Percentiles rank a stretch among this genome's conserved stretches.
Evolutionary conservation across 129 eudicot genomes (phyloP).

Genomic region (Pittosporum tobira): DNA sequence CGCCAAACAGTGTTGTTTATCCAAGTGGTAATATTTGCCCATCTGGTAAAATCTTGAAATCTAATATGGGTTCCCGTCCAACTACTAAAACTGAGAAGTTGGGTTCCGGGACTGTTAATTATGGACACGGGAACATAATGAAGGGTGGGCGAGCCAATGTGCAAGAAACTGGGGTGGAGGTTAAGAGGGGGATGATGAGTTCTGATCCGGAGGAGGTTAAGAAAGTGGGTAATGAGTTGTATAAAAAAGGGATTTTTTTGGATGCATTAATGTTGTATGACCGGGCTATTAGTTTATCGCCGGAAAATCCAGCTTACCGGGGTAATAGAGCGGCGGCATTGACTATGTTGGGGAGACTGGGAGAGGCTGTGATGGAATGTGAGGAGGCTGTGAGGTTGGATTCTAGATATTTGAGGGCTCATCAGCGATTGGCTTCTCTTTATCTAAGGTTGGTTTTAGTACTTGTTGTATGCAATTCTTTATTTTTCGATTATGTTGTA

Average conservation of each 20-base stretch:
- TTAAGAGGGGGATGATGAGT: slow-evolving; percentile 22
- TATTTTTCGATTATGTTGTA: neutral
- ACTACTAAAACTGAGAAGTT: slow-evolving; percentile 33
- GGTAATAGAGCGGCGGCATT: slow-evolving; percentile 51
- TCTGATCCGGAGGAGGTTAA: slow-evolving; percentile 46
- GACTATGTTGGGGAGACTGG: slow-evolving; percentile 52
- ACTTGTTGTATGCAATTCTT: neutral
- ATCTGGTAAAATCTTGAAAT: slow-evolving; percentile 41
- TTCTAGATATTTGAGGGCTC: slow-evolving; percentile 45
- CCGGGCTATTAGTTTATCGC: slow-evolving; percentile 34
- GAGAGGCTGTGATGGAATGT: slow-evolving; percentile 51
- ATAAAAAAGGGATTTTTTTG: slow-evolving; percentile 32
- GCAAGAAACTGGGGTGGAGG: slow-evolving; percentile 18
- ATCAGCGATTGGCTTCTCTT: slow-evolving; percentile 51
- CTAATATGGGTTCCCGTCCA: slow-evolving; percentile 33
- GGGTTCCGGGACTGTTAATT: slow-evolving; percentile 43
- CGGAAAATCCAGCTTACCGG: slow-evolving; percentile 54
- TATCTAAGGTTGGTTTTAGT: slow-evolving; percentile 32
- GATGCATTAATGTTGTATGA: slow-evolving; percentile 44
- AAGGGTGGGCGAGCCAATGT: slow-evolving; percentile 20
- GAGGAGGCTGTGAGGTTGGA: slow-evolving; percentile 57
- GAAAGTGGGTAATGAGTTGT: slow-evolving; percentile 48
- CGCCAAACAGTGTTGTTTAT: slow-evolving; percentile 28
- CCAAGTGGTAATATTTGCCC: slow-evolving; percentile 56
- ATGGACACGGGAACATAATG: slow-evolving; percentile 52